Evolutionary conservation across 441 rosid genomes (phyloP), one percentile per base, ranked within the genome.

Genomic region (Mallotus repandus): DNA sequence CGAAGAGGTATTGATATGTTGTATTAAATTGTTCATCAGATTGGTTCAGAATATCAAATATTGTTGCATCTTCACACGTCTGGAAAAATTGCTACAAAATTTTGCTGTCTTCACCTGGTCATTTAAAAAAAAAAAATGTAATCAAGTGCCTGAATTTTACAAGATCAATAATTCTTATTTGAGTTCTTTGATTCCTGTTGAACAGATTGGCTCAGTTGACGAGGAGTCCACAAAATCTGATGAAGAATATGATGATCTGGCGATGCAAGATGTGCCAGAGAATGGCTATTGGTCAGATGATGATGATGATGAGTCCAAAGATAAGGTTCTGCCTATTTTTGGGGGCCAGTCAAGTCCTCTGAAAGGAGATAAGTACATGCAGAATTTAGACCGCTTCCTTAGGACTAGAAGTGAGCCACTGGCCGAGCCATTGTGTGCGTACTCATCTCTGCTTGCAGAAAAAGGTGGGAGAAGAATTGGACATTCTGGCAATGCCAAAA

Each of bases 221-320:
- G 98, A 93, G 86, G 95, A 88, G 78, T 93, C 92, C 1, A 89
- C 97, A n/a, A 91, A 90, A 71, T 90, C 97, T 13, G 99, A 96
- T 35, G 98, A 96, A 81, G 97, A 96, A 82, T 96, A 93, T 12
- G 96, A 90, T 64, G 99, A 96, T 84, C 86, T 96, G 64, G 98
- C 96, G 45, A 87, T 96, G 98, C 85, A 76, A 76, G 98, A 93
- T 77, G 71, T 78, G 50, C 81, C 68, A 43, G 84, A 82, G 63
- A 84, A 82, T 71, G 91, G 91, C n/a, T 90, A 89, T 69, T 75
- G 83, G 85, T 76, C 91, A 0, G 97, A 87, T 5, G 79, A 82
- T 25, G 29, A 25, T 25, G 29, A 25, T 4, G 87, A 86, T 65
- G 87, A 84, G 70, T 43, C 62, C 10, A 71, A 53, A 69, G 86